Evolutionary conservation across 2,329 filamentous ascomycete species (phyloP), one percentile per base, ranked within the genome.

Genomic region (Albifimbria verrucaria): DNA sequence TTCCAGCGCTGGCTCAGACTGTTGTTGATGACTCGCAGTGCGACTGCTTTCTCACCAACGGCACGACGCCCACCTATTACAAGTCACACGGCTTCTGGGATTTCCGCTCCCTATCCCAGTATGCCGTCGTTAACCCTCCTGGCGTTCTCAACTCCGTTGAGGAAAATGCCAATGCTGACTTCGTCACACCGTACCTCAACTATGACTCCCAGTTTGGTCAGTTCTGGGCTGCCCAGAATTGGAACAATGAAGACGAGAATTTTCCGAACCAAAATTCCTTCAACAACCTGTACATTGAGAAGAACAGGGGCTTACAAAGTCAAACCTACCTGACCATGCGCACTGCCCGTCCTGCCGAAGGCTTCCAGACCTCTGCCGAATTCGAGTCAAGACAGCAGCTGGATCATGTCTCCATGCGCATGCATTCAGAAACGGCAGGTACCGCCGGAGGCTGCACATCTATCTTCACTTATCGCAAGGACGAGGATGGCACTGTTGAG

Each of bases 31-130:
- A 62, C 46, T 56, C 59, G 10, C 42, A 61, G 36, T 68, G 66
- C 52, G 65, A 68, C 50, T 68, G 66, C 50, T 68, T 65, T n/a
- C 51, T 67, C 17, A 64, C 57, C 7, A 57, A 64, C 20, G 62
- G 62, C 10, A 52, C 55, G 18, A 56, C 51, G 20, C 59, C 64
- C 7, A 58, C 55, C 9, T 66, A 66, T 55, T 68, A 59, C 52
- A 52, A 51, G 4, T 52, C 52, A 18, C 64, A 66, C 43, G 53
- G 57, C 15, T 68, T 67, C 53, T 64, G 58, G 53, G 66, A 68
- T 59, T 68, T 67, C 56, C 65, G 66, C n/a, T 64, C 59, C 9
- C 57, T 68, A 0, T 57, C 59, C 3, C 50, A 64, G 20, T 55
- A 63, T 36, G 61, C 62, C n/a, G 52, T 60, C 18, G 64, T 67